Evolutionary conservation across 2,329 filamentous ascomycete species (phyloP).

Genomic region (Colletotrichum nymphaeae): DNA sequence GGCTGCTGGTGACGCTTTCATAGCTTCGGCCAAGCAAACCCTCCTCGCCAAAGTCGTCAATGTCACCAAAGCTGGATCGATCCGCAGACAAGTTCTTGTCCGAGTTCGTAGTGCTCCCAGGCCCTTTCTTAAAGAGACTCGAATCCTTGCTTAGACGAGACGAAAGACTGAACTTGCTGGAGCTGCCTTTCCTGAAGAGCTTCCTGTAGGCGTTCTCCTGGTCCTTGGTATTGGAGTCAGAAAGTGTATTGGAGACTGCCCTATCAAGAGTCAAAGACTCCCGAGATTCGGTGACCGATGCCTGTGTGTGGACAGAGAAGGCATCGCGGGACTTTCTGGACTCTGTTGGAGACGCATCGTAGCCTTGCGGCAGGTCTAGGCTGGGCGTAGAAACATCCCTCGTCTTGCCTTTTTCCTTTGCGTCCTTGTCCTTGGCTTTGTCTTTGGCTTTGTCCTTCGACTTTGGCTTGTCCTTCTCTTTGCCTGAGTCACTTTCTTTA

Average conservation of each 20-base stretch:
- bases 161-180: conserved; percentile 73
- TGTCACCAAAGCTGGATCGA: conserved; percentile 68
- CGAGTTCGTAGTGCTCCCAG: conserved; percentile 66
- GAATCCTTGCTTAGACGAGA: conserved; percentile 67
- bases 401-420: conserved; percentile 49
- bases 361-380: conserved; percentile 49
- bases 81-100: conserved; percentile 68
- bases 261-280: conserved; percentile 68
- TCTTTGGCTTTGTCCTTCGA: conserved; percentile 48
- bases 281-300: conserved; percentile 67
- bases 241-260: conserved; percentile 66
- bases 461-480: conserved; percentile 48
- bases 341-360: conserved; percentile 63
- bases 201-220: conserved; percentile 69
- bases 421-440: conserved; percentile 47
- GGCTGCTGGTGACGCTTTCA: conserved; percentile 68
- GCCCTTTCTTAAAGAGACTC: conserved; percentile 68
- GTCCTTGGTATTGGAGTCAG: conserved; percentile 64
- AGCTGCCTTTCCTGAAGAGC: conserved; percentile 73
- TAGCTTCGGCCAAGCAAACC: conserved; percentile 60
- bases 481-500: conserved; percentile 47
- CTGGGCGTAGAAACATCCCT: conserved; percentile 50
- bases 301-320: conserved; percentile 67
- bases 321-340: conserved; percentile 67
- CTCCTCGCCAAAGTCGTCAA: conserved; percentile 64